These are phyloP conservation scores for Chlamydomonas applanata DNA, from an alignment of 139 green algal genomes.

Conservation along the genomic window DNA sequence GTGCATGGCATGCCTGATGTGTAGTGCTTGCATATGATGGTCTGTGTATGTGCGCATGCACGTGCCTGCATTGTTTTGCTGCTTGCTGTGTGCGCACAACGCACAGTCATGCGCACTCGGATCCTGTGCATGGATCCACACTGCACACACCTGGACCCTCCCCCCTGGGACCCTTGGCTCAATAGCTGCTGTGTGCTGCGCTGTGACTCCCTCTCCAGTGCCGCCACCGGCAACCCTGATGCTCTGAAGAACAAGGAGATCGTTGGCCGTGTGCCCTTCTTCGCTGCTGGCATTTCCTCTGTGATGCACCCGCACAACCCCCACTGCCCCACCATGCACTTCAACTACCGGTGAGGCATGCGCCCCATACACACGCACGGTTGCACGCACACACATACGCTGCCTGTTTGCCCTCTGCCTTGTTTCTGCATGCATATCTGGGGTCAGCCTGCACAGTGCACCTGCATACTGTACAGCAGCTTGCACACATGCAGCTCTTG, in stretches of 20 bases:
- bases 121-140: background rate
- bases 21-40: too few relatives aligned
- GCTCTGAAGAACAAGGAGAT: conserved; percentile 30
- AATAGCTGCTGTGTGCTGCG: too few relatives aligned
- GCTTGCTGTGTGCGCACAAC: background rate
- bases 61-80: too few relatives aligned
- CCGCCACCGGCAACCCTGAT: conserved; percentile 64
- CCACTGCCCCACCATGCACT: conserved; percentile 97
- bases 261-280: conserved; percentile 90
- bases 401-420: too few relatives aligned
- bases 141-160: too few relatives aligned
- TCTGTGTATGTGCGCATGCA: too few relatives aligned
- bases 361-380: background rate
- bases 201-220: too few relatives aligned
- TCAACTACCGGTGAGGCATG: conserved; percentile 91
- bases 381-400: background rate
- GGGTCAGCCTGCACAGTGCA: too few relatives aligned
- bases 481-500: background rate
- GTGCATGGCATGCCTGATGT: too few relatives aligned
- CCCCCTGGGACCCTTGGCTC: too few relatives aligned
- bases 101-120: background rate
- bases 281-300: conserved; percentile 92
- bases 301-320: conserved; percentile 99
- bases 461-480: background rate
- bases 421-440: too few relatives aligned